Evolutionary conservation across 78 protist species (phyloP).

Genomic region (Isochrysis galbana): DNA sequence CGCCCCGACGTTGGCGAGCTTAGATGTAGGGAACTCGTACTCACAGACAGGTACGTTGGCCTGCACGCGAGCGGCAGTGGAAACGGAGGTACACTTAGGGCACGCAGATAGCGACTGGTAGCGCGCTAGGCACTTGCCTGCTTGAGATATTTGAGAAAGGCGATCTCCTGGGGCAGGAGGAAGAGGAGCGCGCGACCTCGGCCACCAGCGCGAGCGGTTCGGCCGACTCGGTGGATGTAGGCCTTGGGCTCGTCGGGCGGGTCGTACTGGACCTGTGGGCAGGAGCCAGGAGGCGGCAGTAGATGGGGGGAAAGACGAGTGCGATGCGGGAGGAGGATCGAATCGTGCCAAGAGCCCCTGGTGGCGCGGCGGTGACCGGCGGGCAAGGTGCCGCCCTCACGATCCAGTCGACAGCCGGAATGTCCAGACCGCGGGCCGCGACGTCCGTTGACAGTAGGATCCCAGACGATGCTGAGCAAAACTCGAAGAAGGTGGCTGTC

Average conservation of each 20-base stretch:
- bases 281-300: no score
- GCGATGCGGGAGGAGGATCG: no score
- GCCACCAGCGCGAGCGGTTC: slow-evolving; percentile 92
- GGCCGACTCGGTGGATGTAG: slow-evolving; percentile 96
- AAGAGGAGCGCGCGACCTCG: slow-evolving; percentile 94
- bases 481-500: slow-evolving; percentile 96
- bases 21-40: slow-evolving; percentile 89
- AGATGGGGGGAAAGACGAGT: no score
- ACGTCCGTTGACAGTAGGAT: slow-evolving; percentile 97
- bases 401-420: slow-evolving; percentile 94
- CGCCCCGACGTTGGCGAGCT: slow-evolving; percentile 85
- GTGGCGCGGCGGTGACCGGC: no score
- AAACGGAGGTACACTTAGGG: no score
- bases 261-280: no score
- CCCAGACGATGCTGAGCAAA: slow-evolving; percentile 90
- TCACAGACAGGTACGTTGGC: slow-evolving; percentile 90
- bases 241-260: slow-evolving; percentile 95
- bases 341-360: no score
- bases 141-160: slow-evolving; percentile 86
- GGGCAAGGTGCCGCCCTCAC: no score
- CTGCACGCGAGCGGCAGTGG: slow-evolving; percentile 20
- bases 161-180: slow-evolving; percentile 92
- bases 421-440: slow-evolving; percentile 99
- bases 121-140: slow-evolving; percentile 17
- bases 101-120: no score